Evolutionary conservation across 495 filamentous ascomycete species (phyloP).

Genomic region (Aspergillus sclerotioniger): DNA sequence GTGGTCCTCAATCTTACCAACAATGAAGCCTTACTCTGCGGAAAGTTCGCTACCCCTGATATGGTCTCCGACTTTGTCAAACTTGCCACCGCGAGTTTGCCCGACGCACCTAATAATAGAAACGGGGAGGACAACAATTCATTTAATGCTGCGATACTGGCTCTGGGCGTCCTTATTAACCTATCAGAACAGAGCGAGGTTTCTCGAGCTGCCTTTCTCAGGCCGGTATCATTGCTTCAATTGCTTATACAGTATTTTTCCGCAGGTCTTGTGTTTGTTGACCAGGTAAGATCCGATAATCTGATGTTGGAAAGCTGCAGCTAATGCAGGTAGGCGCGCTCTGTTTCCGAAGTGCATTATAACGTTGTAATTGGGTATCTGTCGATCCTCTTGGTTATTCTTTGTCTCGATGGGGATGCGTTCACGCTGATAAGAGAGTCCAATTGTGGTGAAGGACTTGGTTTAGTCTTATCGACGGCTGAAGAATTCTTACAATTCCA

Average conservation of each 20-base stretch:
- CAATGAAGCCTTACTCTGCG: slow-evolving; percentile 66
- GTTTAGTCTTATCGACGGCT: slow-evolving; percentile 68
- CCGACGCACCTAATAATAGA: slow-evolving; percentile 37
- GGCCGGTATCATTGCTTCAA: slow-evolving; percentile 32
- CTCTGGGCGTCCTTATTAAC: slow-evolving; percentile 85
- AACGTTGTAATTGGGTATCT: slow-evolving; percentile 93
- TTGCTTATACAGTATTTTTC: slow-evolving; percentile 45
- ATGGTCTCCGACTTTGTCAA: slow-evolving; percentile 56
- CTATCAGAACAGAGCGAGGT: slow-evolving; percentile 71
- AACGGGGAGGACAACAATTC: slow-evolving; percentile 46
- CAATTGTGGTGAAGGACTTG: slow-evolving; percentile 59
- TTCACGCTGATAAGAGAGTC: slow-evolving; percentile 47
- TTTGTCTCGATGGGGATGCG: slow-evolving; percentile 62
- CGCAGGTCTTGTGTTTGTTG: slow-evolving; percentile 36
- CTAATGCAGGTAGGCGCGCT: slow-evolving; percentile 62
- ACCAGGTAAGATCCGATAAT: slow-evolving; percentile 40
- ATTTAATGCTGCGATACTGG: slow-evolving; percentile 72
- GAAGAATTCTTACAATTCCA: slow-evolving; percentile 82
- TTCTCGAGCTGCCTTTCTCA: slow-evolving; percentile 44
- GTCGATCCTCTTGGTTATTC: slow-evolving; percentile 75
- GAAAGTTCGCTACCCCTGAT: slow-evolving; percentile 57
- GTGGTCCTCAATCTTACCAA: slow-evolving; percentile 87
- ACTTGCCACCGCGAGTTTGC: slow-evolving; percentile 45
- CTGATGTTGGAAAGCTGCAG: neutral
- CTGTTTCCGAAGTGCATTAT: slow-evolving; percentile 74